Base-by-base conservation (phyloP, 768 basidiomycete genomes). In the Mycena vulgaris region DNA sequence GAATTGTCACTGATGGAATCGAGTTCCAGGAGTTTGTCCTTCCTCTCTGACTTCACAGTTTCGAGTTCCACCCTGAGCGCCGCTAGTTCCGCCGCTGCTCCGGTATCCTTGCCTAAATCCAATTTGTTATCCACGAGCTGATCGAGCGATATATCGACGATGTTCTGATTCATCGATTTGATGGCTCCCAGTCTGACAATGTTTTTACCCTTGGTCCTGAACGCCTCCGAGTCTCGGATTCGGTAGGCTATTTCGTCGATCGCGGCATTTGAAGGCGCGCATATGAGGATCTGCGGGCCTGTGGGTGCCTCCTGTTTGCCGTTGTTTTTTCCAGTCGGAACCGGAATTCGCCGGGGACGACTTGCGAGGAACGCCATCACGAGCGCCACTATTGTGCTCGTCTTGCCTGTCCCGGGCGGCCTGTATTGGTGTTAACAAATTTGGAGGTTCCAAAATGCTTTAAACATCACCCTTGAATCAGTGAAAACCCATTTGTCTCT, bases 401-500 rank as follows among this genome's bases (percentile, higher is more conserved):
- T 99, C 83, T 99, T 99, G 16, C 98, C 98, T 0, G 98, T 99
- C 63, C 98, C 98, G 2, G 98, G 98, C 39, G 98, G 98, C 27
- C 97, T 97, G 71, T 30, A 57, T 23, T 42, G 30, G 61, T 47
- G 30, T 19, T 9, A 49, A 65, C 53, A 63, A 66, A 35, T 33
- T 30, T n/a, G 19, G 55, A 47, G 35, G 23, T 7, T 16, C 56
- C n/a, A 48, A 48, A 17, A 47, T 1, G 51, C 30, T 21, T 33
- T 63, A 72, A n/a, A n/a, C n/a, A 85, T 63, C 77, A 97, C 97
- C 98, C 98, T 87, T 99, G 98, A 63, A 99, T 96, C 33, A 99
- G 84, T 0, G 90, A 89, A 77, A 99, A 98, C 0, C 97, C 98
- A 16, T 89, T 79, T 0, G 87, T 87, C 55, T 84, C 80, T 72